Base-by-base conservation (phyloP, 2,329 filamentous ascomycete species). In the Scedosporium minutisporum region DNA sequence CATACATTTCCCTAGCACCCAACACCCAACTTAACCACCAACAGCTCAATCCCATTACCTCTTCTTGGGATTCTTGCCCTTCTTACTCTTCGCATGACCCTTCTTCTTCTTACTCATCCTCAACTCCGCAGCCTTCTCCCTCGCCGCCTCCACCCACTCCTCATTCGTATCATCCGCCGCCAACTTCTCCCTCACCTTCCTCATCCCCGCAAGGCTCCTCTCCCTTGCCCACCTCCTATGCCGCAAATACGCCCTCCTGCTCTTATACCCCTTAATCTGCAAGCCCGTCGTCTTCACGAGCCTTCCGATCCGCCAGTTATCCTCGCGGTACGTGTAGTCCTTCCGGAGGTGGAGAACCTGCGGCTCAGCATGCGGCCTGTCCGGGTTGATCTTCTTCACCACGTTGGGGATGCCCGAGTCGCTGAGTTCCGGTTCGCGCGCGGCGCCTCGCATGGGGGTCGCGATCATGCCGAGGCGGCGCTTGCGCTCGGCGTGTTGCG, bases 391-490 rank as follows among this genome's bases (percentile, higher is more conserved):
- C 44, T 79, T 78, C 33, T 74, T 74, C 55, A 82, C 72, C 67
- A 78, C 71, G 63, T 72, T 79, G 55, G 80, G 79, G 66, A 82
- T 82, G 27, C 80, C 80, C 3, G 78, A 81, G n/a, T 79, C 69
- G 0, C 78, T 80, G 25, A 83, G 61, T 51, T 72, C 75, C 9
- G 77, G 75, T 53, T 74, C 67, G 4, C 72, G 68, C 1, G 69
- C 69, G 3, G 70, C 65, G 1, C 68, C 67, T 58, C 74, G 75
- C 67, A 83, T 78, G 53, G 79, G 73, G 33, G 77, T 72, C 21
- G 80, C 83, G 4, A 87, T 79, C 83, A 96, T 88, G 68, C 89
- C 89, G 64, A 99, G 81, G 61, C 86, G 83, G 67, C 95, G 84
- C 69, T 87, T 84, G 63, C 90, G 85, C 65, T 89, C 85, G 3